phyloP scores from a whole-genome alignment of 805 yeast species.

The Saccharomycopsis fodiens region DNA sequence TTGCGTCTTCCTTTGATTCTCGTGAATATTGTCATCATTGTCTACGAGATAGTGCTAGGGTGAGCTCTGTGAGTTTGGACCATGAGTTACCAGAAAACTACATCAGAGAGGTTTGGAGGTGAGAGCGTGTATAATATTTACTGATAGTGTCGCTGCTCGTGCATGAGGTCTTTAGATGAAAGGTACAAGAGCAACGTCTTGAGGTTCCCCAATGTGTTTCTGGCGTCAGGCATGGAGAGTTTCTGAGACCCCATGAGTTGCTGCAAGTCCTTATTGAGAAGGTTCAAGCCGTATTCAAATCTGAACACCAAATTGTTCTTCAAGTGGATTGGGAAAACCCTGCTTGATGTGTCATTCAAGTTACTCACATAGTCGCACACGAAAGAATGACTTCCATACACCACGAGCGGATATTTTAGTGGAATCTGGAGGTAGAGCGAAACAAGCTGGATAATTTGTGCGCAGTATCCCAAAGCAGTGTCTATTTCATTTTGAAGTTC shows the following conservation, averaged over 20 bases:
- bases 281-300: slow-evolving; percentile 42
- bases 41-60: slow-evolving; percentile 48
- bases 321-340: slow-evolving; percentile 43
- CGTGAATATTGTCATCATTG: slow-evolving; percentile 41
- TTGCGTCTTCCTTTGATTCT: slow-evolving; percentile 49
- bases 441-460: slow-evolving; percentile 34
- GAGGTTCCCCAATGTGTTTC: slow-evolving; percentile 31
- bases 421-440: slow-evolving; percentile 37
- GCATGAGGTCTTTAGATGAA: slow-evolving; percentile 15
- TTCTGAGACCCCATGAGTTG: slow-evolving; percentile 31
- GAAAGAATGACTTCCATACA: slow-evolving; percentile 41
- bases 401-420: slow-evolving; percentile 41
- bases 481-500: slow-evolving; percentile 35
- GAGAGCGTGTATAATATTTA: neutral
- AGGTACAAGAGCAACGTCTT: slow-evolving; percentile 22
- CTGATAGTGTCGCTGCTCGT: neutral
- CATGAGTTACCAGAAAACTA: neutral
- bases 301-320: slow-evolving; percentile 36
- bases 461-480: slow-evolving; percentile 42
- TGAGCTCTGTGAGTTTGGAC: slow-evolving; percentile 21
- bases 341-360: slow-evolving; percentile 29
- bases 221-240: slow-evolving; percentile 27
- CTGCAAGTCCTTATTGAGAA: slow-evolving; percentile 41
- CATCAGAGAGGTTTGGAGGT: neutral
- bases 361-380: slow-evolving; percentile 41